phyloP scores from a whole-genome alignment of 2,329 filamentous ascomycete species.

The Aspergillus novofumigatus region DNA sequence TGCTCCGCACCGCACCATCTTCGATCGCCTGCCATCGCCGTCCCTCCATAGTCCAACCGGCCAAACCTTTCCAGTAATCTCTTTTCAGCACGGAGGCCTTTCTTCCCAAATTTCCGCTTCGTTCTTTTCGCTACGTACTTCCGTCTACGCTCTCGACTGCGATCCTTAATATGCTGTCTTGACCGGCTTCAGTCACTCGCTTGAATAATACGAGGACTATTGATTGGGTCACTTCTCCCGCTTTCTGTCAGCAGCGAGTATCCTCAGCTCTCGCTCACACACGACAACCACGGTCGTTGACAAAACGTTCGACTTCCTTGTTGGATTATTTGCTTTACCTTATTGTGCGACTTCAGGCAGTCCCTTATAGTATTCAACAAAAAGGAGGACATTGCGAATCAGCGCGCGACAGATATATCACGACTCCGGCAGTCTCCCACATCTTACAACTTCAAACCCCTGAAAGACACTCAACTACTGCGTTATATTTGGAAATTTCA shows the following conservation, averaged over 20 bases:
- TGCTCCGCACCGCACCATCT: background rate
- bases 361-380: background rate
- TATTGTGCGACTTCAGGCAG: background rate
- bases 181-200: background rate
- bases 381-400: background rate
- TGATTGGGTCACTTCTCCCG: background rate
- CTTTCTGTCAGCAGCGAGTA: background rate
- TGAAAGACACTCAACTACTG: background rate
- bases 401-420: background rate
- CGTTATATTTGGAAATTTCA: background rate
- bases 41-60: background rate
- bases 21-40: background rate
- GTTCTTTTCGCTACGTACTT: background rate
- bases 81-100: background rate
- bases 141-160: background rate
- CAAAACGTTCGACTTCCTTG: background rate
- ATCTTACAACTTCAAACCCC: background rate
- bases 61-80: background rate
- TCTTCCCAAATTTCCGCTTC: background rate
- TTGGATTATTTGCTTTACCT: background rate
- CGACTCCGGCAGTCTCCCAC: background rate
- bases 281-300: background rate
- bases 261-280: background rate
- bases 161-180: background rate
- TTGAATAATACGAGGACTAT: background rate